Evolutionary conservation across 108 stramenopile species (phyloP).

Genomic region (Parmales sp.): DNA sequence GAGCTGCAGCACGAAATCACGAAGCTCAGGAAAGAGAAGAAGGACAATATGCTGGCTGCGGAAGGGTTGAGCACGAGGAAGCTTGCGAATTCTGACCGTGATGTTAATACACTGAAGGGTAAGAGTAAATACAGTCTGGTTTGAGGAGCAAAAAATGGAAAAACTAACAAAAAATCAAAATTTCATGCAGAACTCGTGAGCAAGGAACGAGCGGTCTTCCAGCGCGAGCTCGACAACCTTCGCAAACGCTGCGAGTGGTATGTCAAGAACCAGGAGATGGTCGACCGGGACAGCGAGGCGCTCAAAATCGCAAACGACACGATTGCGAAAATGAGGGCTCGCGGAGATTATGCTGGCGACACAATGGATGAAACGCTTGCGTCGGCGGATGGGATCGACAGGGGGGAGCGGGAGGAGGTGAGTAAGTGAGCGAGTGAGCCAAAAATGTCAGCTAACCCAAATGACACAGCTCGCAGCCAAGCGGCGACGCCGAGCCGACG

Average conservation of each 20-base stretch:
- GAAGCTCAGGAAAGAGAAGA: conserved; percentile 10
- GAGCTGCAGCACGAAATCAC: conserved; percentile 8
- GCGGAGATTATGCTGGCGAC: not conserved
- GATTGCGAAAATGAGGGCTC: not conserved
- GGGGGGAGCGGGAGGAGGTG: no score
- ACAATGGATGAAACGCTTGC: not conserved
- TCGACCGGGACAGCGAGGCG: not conserved
- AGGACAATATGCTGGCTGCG: not conserved
- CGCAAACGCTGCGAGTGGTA: not conserved
- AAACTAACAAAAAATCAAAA: no score
- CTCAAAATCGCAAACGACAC: not conserved
- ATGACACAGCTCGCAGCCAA: no score
- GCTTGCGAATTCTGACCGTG: not conserved
- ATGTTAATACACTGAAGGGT: not conserved
- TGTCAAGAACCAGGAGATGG: conserved; percentile 8
- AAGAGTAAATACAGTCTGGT: no score
- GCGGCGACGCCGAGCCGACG: not conserved
- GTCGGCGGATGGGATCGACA: not conserved
- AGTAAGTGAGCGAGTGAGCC: no score
- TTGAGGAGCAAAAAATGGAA: no score
- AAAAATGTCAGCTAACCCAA: no score
- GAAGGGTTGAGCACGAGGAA: not conserved
- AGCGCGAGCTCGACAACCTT: not conserved
- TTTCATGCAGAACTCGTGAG: no score
- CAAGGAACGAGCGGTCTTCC: not conserved